Conservation (phyloP, 345 rosid genomes). For the Durio zibethinus region DNA sequence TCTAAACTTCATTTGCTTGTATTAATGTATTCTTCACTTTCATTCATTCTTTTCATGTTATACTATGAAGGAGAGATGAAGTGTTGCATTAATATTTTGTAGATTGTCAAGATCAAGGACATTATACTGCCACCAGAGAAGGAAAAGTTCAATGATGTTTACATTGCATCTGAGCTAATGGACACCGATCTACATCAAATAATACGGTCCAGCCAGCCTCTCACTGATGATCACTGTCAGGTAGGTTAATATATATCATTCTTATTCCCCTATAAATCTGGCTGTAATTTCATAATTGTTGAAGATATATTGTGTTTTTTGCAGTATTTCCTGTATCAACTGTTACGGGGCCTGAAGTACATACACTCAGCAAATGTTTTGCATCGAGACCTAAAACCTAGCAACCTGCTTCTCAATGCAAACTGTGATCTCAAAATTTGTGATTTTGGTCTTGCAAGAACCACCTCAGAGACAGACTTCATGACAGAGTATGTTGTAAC, state of each 20-base stretch:
- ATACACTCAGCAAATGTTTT: slow-evolving; percentile 76
- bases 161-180: slow-evolving; percentile 77
- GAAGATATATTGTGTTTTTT: slow-evolving; percentile 5
- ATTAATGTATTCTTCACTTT: not conserved
- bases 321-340: slow-evolving; percentile 80
- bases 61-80: not conserved
- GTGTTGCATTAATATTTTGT: not conserved
- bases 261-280: not conserved
- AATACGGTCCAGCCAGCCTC: slow-evolving; percentile 65
- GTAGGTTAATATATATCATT: slow-evolving; percentile 28
- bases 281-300: not conserved
- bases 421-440: slow-evolving; percentile 71
- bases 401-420: slow-evolving; percentile 67
- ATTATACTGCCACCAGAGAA: slow-evolving; percentile 64
- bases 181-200: slow-evolving; percentile 90
- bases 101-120: slow-evolving; percentile 82
- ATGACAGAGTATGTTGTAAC: slow-evolving; percentile 90
- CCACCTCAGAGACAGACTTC: slow-evolving; percentile 76
- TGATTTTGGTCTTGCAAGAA: slow-evolving; percentile 86
- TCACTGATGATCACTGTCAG: slow-evolving; percentile 87
- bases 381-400: slow-evolving; percentile 82
- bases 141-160: slow-evolving; percentile 76
- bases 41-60: not conserved
- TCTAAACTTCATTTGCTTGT: not conserved
- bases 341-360: slow-evolving; percentile 74